phyloP scores from a whole-genome alignment of 164 flowering plant species.

The Umbilicus rupestris region DNA sequence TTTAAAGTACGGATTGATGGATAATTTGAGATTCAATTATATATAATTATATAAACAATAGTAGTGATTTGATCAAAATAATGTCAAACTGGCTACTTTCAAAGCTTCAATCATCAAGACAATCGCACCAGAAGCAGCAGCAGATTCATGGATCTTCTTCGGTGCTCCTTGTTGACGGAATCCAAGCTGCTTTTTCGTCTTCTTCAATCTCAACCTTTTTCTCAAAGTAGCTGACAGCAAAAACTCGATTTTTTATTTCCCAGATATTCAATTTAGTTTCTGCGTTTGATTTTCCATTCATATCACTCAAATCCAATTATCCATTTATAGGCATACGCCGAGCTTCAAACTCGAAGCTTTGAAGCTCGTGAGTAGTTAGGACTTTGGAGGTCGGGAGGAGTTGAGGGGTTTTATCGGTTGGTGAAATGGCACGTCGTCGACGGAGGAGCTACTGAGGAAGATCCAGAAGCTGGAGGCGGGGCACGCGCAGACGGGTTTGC shows the following conservation, averaged over 20 bases:
- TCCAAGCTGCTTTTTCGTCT: neutral
- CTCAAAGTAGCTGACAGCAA: too few species aligned
- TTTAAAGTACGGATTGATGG: too few species aligned
- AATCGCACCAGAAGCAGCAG: neutral
- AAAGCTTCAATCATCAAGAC: neutral
- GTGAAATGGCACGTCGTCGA: conserved; percentile 24
- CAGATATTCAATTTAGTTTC: neutral
- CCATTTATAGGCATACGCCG: too few species aligned
- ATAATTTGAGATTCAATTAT: too few species aligned
- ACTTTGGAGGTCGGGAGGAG: neutral
- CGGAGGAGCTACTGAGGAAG: conserved; percentile 75
- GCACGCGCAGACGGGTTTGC: conserved; percentile 34
- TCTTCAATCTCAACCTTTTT: too few species aligned
- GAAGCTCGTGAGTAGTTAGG: neutral
- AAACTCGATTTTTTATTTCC: too few species aligned
- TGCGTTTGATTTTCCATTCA: neutral
- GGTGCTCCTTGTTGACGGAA: neutral
- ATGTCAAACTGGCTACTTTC: too few species aligned
- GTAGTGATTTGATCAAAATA: too few species aligned
- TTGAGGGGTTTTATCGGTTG: neutral
- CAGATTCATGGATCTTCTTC: neutral
- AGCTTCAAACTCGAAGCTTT: neutral
- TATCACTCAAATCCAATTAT: neutral
- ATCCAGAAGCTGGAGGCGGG: conserved; percentile 74
- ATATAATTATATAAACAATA: too few species aligned